phyloP scores from a whole-genome alignment of 2,329 filamentous ascomycete species.

The Colletotrichum cereale region DNA sequence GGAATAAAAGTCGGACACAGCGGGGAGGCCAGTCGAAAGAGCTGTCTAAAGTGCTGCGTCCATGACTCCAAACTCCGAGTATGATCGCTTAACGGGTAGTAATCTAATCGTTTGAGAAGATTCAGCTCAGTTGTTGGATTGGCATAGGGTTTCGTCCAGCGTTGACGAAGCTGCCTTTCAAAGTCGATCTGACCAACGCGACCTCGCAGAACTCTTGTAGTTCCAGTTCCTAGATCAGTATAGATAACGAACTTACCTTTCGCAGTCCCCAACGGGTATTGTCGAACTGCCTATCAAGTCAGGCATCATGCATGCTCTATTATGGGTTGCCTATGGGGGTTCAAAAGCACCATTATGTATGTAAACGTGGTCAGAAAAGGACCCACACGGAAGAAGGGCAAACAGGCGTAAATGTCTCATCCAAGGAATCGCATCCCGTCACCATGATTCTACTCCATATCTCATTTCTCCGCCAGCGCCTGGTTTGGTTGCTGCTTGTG shows the following conservation, averaged over 20 bases:
- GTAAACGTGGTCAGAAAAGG: neutral
- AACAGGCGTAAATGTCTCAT: neutral
- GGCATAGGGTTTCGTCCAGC: neutral
- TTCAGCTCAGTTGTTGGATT: neutral
- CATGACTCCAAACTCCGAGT: neutral
- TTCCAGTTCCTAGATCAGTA: too few relatives aligned
- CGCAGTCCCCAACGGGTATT: neutral
- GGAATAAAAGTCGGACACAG: neutral
- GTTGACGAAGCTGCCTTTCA: neutral
- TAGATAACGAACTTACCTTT: neutral
- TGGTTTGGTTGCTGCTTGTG: neutral
- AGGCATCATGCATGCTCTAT: neutral
- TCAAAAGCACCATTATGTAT: neutral
- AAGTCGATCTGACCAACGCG: neutral
- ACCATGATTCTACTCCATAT: neutral
- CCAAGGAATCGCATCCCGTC: neutral
- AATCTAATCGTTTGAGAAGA: too few relatives aligned
- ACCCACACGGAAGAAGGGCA: neutral
- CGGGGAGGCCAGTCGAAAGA: neutral
- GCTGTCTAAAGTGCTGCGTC: constrained; percentile 5
- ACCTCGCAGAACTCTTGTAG: too few relatives aligned
- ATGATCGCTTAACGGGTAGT: neutral
- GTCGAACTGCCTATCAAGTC: neutral
- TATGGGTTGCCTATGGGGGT: neutral
- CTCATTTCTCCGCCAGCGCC: neutral